Conservation (phyloP, 495 filamentous ascomycete species). For the Sporormia fimetaria region DNA sequence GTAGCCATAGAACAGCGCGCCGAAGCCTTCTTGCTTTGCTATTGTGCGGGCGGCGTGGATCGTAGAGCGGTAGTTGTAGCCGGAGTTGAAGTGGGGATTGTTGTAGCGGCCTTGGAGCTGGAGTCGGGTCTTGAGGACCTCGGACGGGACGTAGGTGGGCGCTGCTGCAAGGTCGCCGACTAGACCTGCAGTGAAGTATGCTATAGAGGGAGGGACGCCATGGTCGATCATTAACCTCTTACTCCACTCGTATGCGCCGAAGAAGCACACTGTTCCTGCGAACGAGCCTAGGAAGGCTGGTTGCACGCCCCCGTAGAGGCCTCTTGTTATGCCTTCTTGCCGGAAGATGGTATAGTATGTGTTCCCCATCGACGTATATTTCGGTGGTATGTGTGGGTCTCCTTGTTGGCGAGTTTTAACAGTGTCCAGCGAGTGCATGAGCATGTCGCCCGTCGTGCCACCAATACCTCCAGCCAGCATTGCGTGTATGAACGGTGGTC, state of each 20-base stretch:
- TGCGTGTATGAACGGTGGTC: constrained; percentile 45
- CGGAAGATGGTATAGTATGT: constrained; percentile 87
- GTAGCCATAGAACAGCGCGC: constrained; percentile 86
- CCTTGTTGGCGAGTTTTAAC: constrained; percentile 99
- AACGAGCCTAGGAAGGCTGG: constrained; percentile 89
- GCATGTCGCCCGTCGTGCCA: constrained; percentile 85
- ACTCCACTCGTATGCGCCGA: constrained; percentile 90
- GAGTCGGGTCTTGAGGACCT: constrained; percentile 89
- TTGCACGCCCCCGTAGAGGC: constrained; percentile 84
- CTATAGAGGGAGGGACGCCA: constrained; percentile 63
- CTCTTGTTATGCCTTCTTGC: constrained; percentile 77
- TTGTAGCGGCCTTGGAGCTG: constrained; percentile 92
- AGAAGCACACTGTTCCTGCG: constrained; percentile 88
- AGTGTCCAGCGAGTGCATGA: constrained; percentile 98
- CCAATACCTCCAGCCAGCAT: constrained; percentile 92
- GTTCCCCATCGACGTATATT: constrained; percentile 76
- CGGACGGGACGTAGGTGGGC: constrained; percentile 86
- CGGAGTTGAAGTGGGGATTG: constrained; percentile 81
- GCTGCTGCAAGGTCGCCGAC: constrained; percentile 86
- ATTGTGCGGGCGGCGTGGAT: constrained; percentile 75
- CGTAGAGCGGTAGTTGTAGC: constrained; percentile 84
- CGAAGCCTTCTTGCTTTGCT: constrained; percentile 63
- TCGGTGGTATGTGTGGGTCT: constrained; percentile 80
- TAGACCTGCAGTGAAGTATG: constrained; percentile 85
- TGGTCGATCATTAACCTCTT: constrained; percentile 78